Base-by-base conservation (phyloP, 78 protist species). In the Paratrimastix pyriformis region DNA sequence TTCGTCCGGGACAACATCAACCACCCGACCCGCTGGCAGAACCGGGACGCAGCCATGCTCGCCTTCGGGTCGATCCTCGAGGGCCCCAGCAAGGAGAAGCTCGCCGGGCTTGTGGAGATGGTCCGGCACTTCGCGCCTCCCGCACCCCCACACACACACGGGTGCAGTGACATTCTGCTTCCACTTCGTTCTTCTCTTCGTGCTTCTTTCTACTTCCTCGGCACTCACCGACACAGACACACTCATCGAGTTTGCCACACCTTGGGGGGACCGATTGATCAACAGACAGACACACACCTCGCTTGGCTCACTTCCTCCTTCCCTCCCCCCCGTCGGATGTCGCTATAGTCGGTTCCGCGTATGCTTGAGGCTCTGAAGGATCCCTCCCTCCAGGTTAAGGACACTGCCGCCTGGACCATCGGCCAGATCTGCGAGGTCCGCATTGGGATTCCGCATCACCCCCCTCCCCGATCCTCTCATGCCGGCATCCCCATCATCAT, bases 331-430 rank as follows among this genome's bases (percentile, higher is more conserved):
- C n/a, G n/a, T n/a, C n/a, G n/a, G n/a, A n/a, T 52, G 58, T n/a
- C 58, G 58, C n/a, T n/a, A n/a, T n/a, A 52, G n/a, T 66, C 79
- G 11, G 0, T 83, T 3, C 65, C 66, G 33, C 0, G 37, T 3
- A 26, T 91, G 46, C 13, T 83, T 32, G 26, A 8, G 42, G 44
- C 52, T n/a, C 54, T 91, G 83, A 40, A 50, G 33, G 85, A 85
- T 52, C 15, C 26, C 35, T 3, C 43, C 24, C 65, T 32, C 1
- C 69, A 59, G 42, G 93, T 92, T 6, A 29, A 38, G 18, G 94
- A 92, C 50, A 83, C 95, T 0, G 78, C 93, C 0, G 87, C 87
- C 1, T 92, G 92, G 92, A 75, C 90, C 29, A 33, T 92, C 60
- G 93, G 91, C 30, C 77, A 84, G 46, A 59, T 90, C 40, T 86